phyloP scores from a whole-genome alignment of 108 stramenopile genomes.

The Cyclotella choctawhatcheeana region DNA sequence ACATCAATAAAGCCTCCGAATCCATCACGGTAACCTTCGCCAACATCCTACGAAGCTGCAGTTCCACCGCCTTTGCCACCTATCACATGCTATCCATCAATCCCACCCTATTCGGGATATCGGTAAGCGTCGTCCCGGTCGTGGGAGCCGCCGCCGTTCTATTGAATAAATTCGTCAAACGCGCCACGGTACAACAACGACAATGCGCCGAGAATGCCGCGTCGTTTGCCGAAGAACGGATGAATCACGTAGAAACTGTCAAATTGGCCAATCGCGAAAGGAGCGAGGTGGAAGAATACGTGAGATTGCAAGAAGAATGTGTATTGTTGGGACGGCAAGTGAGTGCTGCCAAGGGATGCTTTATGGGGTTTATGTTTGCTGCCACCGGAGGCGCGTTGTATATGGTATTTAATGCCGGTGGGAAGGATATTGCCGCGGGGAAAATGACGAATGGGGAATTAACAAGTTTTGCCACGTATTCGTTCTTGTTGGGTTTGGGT shows the following conservation, averaged over 20 bases:
- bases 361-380: conserved; percentile 88
- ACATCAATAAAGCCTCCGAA: conserved; percentile 68
- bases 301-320: conserved; percentile 59
- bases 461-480: conserved; percentile 85
- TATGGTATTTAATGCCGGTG: conserved; percentile 75
- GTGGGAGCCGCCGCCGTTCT: conserved; percentile 77
- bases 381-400: conserved; percentile 74
- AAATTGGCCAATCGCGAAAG: conserved; percentile 73
- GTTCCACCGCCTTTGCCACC: conserved; percentile 75
- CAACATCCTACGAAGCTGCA: conserved; percentile 70
- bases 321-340: conserved; percentile 58
- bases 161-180: conserved; percentile 74
- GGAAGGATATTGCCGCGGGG: conserved; percentile 67
- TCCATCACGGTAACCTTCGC: conserved; percentile 75
- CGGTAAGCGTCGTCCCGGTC: conserved; percentile 71
- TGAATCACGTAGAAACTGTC: conserved; percentile 72
- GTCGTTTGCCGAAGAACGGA: conserved; percentile 79
- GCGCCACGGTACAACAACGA: conserved; percentile 60
- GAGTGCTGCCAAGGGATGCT: conserved; percentile 69
- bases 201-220: conserved; percentile 64
- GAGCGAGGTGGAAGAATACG: conserved; percentile 73
- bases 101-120: conserved; percentile 73
- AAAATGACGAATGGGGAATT: conserved; percentile 79
- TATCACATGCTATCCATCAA: conserved; percentile 83
- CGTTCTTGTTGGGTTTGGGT: conserved; percentile 86